phyloP scores from a whole-genome alignment of 1,284 basidiomycete genomes.

The Cryptococcus sp. region DNA sequence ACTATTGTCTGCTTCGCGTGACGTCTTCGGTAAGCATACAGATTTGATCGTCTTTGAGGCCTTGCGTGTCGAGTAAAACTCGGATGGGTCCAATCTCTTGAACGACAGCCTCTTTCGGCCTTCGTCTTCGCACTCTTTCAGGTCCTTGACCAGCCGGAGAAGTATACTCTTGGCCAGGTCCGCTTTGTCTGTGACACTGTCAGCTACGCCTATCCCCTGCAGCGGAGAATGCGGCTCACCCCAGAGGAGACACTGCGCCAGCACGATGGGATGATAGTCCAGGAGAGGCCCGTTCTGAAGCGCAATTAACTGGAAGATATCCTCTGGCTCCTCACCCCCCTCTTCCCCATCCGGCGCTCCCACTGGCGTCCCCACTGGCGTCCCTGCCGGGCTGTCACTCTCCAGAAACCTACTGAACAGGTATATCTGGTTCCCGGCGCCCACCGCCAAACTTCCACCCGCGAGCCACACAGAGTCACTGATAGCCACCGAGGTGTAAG shows the following conservation, averaged over 20 bases:
- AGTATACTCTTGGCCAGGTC: conserved; percentile 78
- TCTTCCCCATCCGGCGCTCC: conserved; percentile 20
- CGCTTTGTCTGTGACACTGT: conserved; percentile 62
- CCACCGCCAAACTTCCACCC: conserved; percentile 64
- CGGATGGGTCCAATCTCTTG: conserved; percentile 37
- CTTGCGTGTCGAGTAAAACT: conserved; percentile 23
- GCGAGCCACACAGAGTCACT: conserved; percentile 83
- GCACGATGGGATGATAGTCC: conserved; percentile 86
- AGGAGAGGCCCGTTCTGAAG: conserved; percentile 75
- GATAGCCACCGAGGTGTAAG: conserved; percentile 71
- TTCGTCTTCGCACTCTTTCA: conserved; percentile 35
- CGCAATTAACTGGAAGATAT: conserved; percentile 76
- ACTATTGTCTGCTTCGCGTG: not conserved
- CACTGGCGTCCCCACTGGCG: conserved; percentile 19
- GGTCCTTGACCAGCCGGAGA: conserved; percentile 59
- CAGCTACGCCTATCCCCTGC: not conserved
- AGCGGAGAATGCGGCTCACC: conserved; percentile 54
- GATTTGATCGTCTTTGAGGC: conserved; percentile 6
- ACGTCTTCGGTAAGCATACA: no score
- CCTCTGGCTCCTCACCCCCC: conserved; percentile 39
- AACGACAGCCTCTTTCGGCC: conserved; percentile 32
- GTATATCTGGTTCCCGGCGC: conserved; percentile 70
- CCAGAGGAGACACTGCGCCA: conserved; percentile 87
- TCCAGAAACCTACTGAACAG: conserved; percentile 55
- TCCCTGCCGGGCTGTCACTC: conserved; percentile 50